Conservation (phyloP, 1,284 basidiomycete species). For the Rhodotorula mucilaginosa region DNA sequence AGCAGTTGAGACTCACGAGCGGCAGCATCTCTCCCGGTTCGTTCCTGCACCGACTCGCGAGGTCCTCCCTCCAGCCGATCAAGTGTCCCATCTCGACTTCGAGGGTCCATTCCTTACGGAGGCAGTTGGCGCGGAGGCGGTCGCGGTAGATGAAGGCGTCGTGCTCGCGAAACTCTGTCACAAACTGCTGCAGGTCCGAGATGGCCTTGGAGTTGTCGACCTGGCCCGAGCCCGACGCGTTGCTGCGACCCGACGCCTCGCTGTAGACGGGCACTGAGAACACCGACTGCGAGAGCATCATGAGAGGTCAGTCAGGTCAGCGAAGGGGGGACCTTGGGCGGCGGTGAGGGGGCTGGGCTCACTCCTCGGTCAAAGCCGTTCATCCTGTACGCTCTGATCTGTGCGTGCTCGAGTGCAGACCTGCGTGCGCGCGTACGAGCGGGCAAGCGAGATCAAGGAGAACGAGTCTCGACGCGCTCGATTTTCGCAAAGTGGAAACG, state of each 20-base stretch:
- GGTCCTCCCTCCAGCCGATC: slow-evolving; percentile 85
- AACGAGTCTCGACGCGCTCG: neutral
- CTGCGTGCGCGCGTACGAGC: neutral
- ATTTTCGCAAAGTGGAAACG: neutral
- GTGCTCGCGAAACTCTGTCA: slow-evolving; percentile 63
- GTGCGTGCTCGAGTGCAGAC: neutral
- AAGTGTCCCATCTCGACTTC: slow-evolving; percentile 91
- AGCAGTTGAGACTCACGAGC: slow-evolving; percentile 58
- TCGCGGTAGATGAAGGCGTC: slow-evolving; percentile 60
- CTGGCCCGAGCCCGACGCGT: slow-evolving; percentile 19
- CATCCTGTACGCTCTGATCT: neutral
- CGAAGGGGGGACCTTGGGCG: neutral
- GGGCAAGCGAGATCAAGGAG: neutral
- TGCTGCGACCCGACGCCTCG: slow-evolving; percentile 19
- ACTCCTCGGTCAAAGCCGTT: slow-evolving; percentile 8
- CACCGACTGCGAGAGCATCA: slow-evolving; percentile 17
- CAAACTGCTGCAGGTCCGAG: slow-evolving; percentile 74
- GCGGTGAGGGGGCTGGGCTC: neutral
- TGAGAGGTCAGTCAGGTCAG: neutral
- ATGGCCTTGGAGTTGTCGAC: slow-evolving; percentile 60
- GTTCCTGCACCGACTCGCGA: slow-evolving; percentile 87
- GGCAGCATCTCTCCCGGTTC: slow-evolving; percentile 85
- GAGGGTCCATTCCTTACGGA: slow-evolving; percentile 85
- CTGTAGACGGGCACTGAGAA: slow-evolving; percentile 43
- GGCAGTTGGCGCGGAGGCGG: slow-evolving; percentile 80